Evolutionary conservation across 2,329 filamentous ascomycete species (phyloP).

Genomic region (Pestalotiopsis sp.): DNA sequence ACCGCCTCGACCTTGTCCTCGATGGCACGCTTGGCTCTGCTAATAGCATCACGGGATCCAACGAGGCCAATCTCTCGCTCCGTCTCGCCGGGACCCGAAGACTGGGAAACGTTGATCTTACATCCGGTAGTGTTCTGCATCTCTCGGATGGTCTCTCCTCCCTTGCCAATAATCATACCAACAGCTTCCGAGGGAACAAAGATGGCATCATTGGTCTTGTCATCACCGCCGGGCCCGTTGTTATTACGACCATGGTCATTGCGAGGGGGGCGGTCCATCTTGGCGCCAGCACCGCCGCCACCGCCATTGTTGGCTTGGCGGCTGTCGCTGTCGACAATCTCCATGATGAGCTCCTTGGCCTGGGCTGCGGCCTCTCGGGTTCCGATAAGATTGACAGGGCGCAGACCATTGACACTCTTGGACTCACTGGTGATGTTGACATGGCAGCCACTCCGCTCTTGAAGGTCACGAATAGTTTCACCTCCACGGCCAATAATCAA

Average conservation of each 20-base stretch:
- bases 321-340: constrained; percentile 92
- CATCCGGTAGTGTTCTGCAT: constrained; percentile 88
- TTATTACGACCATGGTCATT: constrained; percentile 44
- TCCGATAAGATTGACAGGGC: constrained; percentile 89
- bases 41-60: constrained; percentile 76
- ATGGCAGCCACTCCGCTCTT: constrained; percentile 90
- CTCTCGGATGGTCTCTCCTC: constrained; percentile 90
- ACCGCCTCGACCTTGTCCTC: constrained; percentile 92
- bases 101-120: constrained; percentile 92
- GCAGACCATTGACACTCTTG: constrained; percentile 87
- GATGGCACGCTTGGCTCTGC: constrained; percentile 80
- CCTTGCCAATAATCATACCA: constrained; percentile 96
- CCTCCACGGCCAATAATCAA: constrained; percentile 93
- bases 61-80: constrained; percentile 87
- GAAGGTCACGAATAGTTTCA: constrained; percentile 89
- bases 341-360: constrained; percentile 87
- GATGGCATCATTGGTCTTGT: constrained; percentile 82
- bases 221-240: constrained; percentile 43
- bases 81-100: constrained; percentile 74
- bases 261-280: constrained; percentile 31
- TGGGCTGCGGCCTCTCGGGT: constrained; percentile 72
- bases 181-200: constrained; percentile 88
- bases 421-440: constrained; percentile 94
- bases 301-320: constrained; percentile 44
- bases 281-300: constrained; percentile 38